Evolutionary conservation across 306 rosid genomes (phyloP).

Genomic region (Ormosia emarginata): DNA sequence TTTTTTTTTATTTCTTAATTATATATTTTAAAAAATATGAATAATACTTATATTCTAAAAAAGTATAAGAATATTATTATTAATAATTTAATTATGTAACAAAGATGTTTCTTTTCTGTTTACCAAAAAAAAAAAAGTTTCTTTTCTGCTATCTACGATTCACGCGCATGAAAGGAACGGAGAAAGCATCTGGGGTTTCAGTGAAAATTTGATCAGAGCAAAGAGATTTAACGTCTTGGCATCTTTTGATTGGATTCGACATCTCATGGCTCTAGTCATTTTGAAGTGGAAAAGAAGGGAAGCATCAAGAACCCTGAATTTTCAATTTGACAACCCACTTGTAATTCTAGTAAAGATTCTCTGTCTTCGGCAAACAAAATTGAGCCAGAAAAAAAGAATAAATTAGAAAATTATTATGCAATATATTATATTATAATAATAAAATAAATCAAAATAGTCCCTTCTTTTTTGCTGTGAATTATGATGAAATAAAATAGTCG

Average conservation of each 20-base stretch:
- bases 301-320: neutral
- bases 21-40: too few species aligned
- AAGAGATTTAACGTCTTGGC: neutral
- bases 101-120: too few species aligned
- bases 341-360: neutral
- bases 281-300: neutral
- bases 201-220: neutral
- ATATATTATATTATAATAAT: neutral
- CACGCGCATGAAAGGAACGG: too few species aligned
- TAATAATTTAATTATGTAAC: too few species aligned
- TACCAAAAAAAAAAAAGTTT: too few species aligned
- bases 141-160: too few species aligned
- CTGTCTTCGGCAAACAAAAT: neutral
- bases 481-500: neutral
- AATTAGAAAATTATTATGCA: neutral
- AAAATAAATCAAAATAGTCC: neutral
- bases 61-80: too few species aligned
- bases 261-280: neutral
- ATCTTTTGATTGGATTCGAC: neutral
- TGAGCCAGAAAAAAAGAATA: neutral
- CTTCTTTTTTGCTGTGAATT: too few species aligned
- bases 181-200: too few species aligned
- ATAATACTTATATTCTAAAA: too few species aligned
- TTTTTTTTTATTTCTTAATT: too few species aligned
- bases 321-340: neutral